Evolutionary conservation across 2,329 filamentous ascomycete genomes (phyloP).

Genomic region (Aspergillus sp.): DNA sequence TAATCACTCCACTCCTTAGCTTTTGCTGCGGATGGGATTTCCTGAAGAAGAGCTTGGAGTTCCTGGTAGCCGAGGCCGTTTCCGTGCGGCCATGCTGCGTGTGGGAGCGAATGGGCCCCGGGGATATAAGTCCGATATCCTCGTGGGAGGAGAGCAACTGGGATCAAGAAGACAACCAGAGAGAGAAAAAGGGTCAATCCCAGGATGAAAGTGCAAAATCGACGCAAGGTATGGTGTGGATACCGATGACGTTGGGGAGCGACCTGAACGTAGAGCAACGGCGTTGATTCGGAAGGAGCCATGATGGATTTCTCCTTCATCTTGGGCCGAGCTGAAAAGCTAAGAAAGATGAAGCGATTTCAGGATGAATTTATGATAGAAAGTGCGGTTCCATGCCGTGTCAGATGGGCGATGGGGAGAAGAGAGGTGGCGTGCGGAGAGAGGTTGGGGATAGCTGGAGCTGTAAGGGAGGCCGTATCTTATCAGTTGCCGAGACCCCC

Average conservation of each 20-base stretch:
- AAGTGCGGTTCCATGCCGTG: not conserved
- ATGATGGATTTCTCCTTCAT: constrained; percentile 33
- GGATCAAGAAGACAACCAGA: constrained; percentile 38
- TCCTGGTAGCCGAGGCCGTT: constrained; percentile 50
- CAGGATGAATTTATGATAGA: constrained; percentile 1
- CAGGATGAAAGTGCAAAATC: constrained; percentile 37
- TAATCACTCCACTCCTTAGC: constrained; percentile 71
- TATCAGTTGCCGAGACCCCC: too few species aligned
- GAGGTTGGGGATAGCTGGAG: not conserved
- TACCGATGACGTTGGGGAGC: constrained; percentile 36
- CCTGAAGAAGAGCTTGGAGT: constrained; percentile 50
- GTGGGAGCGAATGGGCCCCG: constrained; percentile 32
- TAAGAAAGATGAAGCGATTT: not conserved
- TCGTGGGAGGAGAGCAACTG: constrained; percentile 32
- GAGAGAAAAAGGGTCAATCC: constrained; percentile 32
- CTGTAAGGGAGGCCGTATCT: too few species aligned
- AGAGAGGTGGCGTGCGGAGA: not conserved
- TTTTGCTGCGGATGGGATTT: constrained; percentile 51
- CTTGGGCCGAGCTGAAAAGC: constrained; percentile 1
- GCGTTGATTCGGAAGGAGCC: constrained; percentile 35
- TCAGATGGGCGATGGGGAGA: not conserved
- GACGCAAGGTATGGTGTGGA: constrained; percentile 38
- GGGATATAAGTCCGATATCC: constrained; percentile 37
- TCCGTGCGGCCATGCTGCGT: constrained; percentile 36
- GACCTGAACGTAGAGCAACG: constrained; percentile 38